These are phyloP conservation scores for Zymoseptoria tritici DNA, from an alignment of 2,329 filamentous ascomycete genomes.

Conservation along the genomic window DNA sequence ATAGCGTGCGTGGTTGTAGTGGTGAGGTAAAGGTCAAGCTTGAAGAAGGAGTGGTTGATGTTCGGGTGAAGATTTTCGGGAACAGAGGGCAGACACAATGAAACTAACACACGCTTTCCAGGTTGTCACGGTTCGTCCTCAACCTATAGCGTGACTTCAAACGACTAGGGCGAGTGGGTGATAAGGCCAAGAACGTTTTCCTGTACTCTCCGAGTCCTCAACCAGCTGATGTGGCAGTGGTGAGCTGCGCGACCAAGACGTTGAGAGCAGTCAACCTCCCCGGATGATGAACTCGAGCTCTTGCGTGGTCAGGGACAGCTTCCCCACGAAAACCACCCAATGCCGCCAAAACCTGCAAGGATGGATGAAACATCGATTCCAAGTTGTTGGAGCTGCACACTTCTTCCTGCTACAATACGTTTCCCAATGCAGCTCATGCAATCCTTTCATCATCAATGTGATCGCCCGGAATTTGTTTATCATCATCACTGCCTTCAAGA, in stretches of 20 bases:
- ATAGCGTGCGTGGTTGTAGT: slow-evolving; percentile 3
- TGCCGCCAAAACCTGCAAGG: not conserved
- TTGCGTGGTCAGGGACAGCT: not conserved
- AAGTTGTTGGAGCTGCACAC: not conserved
- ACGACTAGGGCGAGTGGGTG: not conserved
- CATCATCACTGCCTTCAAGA: not conserved
- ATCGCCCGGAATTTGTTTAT: not conserved
- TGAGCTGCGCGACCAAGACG: slow-evolving; percentile 4
- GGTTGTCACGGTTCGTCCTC: not conserved
- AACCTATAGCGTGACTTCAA: not conserved
- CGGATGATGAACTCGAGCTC: not conserved
- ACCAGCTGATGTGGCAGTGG: slow-evolving; percentile 1
- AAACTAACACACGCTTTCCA: not conserved
- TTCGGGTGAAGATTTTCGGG: slow-evolving; percentile 9
- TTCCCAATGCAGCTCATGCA: not conserved
- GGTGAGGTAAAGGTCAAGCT: slow-evolving; percentile 1
- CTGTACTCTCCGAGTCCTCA: slow-evolving; percentile 5
- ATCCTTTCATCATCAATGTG: not conserved
- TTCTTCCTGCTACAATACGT: not conserved
- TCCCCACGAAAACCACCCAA: not conserved
- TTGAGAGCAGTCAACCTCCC: not conserved
- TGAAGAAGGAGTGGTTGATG: slow-evolving; percentile 1
- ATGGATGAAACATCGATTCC: not conserved
- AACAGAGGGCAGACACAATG: not conserved
- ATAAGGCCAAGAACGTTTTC: not conserved